phyloP scores from a whole-genome alignment of 768 basidiomycete species.

The Pholiota microspora region DNA sequence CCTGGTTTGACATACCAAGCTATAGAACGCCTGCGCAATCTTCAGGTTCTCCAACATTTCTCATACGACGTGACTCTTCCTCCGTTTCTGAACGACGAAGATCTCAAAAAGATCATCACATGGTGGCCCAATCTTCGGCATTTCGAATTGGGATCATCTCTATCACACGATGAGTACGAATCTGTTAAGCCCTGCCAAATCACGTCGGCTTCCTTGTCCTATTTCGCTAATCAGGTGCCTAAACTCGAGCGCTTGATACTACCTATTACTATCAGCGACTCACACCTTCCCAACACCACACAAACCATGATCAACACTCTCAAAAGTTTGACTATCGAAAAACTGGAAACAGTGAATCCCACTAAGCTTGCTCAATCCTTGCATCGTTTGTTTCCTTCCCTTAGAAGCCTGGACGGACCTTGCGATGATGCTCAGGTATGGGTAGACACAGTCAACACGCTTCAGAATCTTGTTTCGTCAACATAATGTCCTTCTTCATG shows the following conservation, averaged over 20 bases:
- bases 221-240: slow-evolving; percentile 24
- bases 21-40: slow-evolving; percentile 32
- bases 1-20: slow-evolving; percentile 27
- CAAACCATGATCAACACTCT: slow-evolving; percentile 22
- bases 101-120: slow-evolving; percentile 32
- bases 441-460: slow-evolving; percentile 21
- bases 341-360: slow-evolving; percentile 26
- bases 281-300: not conserved
- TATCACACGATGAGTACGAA: slow-evolving; percentile 22
- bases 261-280: slow-evolving; percentile 22
- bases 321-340: slow-evolving; percentile 32
- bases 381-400: slow-evolving; percentile 35
- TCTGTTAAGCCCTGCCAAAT: slow-evolving; percentile 15
- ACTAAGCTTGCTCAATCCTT: slow-evolving; percentile 27
- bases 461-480: not conserved
- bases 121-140: slow-evolving; percentile 46
- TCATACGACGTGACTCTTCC: slow-evolving; percentile 39
- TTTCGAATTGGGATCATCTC: slow-evolving; percentile 37
- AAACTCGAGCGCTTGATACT: slow-evolving; percentile 24
- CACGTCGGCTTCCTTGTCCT: slow-evolving; percentile 26
- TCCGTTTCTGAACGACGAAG: slow-evolving; percentile 34
- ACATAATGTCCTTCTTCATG: not conserved
- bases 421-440: slow-evolving; percentile 22
- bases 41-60: slow-evolving; percentile 32
- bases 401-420: slow-evolving; percentile 34